Percentiles rank a stretch among this genome's conserved stretches.
Evolutionary conservation across 2,329 filamentous ascomycete species (phyloP).

Genomic region (Calycina herbarum): DNA sequence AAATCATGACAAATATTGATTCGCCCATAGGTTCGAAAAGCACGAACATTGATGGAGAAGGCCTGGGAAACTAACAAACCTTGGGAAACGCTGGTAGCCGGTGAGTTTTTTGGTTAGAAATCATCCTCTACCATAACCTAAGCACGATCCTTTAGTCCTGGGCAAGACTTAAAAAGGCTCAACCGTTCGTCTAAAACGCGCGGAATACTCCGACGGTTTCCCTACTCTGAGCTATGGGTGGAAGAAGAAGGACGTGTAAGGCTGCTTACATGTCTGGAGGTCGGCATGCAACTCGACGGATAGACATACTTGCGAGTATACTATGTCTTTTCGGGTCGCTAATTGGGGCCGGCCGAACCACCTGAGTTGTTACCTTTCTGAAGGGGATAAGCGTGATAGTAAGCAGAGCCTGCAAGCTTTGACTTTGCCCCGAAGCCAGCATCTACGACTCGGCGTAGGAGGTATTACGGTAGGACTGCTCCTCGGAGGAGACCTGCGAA

Average conservation of each 20-base stretch:
- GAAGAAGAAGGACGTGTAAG: slow-evolving; percentile 14
- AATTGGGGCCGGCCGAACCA: slow-evolving; percentile 8
- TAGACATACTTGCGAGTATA: too few relatives aligned
- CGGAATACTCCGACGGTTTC: neutral
- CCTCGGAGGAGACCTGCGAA: neutral
- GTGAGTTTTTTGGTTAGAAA: slow-evolving; percentile 36
- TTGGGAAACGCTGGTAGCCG: slow-evolving; percentile 62
- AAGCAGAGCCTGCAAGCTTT: slow-evolving; percentile 44
- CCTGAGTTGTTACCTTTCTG: slow-evolving; percentile 17
- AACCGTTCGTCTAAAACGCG: slow-evolving; percentile 19
- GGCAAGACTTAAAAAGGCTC: slow-evolving; percentile 45
- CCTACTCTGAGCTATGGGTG: slow-evolving; percentile 7
- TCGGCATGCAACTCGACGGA: neutral
- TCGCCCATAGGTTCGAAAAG: slow-evolving; percentile 48
- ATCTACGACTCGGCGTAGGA: slow-evolving; percentile 57
- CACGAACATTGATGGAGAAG: slow-evolving; percentile 64
- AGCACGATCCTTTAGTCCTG: slow-evolving; percentile 38
- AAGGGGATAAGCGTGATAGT: slow-evolving; percentile 55
- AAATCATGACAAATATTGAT: slow-evolving; percentile 34
- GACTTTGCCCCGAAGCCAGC: slow-evolving; percentile 59
- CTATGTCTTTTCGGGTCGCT: neutral
- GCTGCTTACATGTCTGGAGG: slow-evolving; percentile 9
- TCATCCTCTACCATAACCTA: neutral
- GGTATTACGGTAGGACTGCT: slow-evolving; percentile 28
- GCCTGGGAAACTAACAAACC: slow-evolving; percentile 67